phyloP scores from a whole-genome alignment of 768 basidiomycete species.

The Suillus subalutaceus region DNA sequence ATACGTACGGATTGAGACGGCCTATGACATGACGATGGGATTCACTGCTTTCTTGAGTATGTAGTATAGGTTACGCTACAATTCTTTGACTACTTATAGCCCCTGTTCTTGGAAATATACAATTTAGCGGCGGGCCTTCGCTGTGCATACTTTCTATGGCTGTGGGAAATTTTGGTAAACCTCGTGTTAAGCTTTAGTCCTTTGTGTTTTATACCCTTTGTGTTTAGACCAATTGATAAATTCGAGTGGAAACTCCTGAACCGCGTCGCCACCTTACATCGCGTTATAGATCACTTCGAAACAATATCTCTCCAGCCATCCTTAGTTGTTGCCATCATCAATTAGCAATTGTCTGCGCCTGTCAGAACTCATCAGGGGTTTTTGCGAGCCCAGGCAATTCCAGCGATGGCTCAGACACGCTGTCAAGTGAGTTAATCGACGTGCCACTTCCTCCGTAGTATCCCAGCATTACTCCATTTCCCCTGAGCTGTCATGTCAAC shows the following conservation, averaged over 20 bases:
- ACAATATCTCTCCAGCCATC: neutral
- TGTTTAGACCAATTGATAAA: neutral
- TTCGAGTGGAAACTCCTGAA: neutral
- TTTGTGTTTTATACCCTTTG: slow-evolving; percentile 20
- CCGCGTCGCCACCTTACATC: neutral
- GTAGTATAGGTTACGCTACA: slow-evolving; percentile 22
- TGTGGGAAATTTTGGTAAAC: slow-evolving; percentile 6
- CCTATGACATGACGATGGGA: slow-evolving; percentile 15
- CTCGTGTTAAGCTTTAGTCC: slow-evolving; percentile 20
- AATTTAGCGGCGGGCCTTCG: slow-evolving; percentile 6
- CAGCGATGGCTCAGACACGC: neutral
- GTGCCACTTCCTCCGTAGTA: neutral
- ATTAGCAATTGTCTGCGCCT: neutral
- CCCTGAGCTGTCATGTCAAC: neutral
- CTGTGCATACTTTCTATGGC: slow-evolving; percentile 14
- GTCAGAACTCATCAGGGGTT: slow-evolving; percentile 6
- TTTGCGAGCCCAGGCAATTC: neutral
- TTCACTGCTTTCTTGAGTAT: slow-evolving; percentile 14
- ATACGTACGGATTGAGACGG: slow-evolving; percentile 19
- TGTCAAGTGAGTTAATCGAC: slow-evolving; percentile 3
- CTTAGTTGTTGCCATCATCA: neutral
- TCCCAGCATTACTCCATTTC: neutral
- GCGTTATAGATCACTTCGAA: neutral
- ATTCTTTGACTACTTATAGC: slow-evolving; percentile 7
- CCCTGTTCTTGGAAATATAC: slow-evolving; percentile 15